A percentile compares a stretch with the other conserved stretches of the same genome.
phyloP scores from a whole-genome alignment of 768 basidiomycete species.

The Xerocomellus intermedius region DNA sequence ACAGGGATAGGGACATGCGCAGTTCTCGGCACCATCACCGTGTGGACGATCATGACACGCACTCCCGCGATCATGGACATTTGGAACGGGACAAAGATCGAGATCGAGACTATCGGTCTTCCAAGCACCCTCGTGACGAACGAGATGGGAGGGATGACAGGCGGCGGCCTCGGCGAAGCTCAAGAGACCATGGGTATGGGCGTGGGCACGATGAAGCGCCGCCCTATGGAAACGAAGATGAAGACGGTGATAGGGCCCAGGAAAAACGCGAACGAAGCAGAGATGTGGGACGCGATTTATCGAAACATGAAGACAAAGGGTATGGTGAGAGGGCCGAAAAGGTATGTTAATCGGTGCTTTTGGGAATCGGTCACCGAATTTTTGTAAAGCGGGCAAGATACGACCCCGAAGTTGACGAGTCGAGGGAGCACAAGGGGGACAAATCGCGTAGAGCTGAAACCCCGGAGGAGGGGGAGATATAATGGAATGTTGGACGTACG shows the following conservation, averaged over 20 bases:
- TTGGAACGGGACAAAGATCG: constrained; percentile 36
- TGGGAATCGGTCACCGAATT: constrained; percentile 11
- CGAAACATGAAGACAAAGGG: constrained; percentile 44
- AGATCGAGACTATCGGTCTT: constrained; percentile 42
- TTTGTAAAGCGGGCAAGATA: constrained; percentile 50
- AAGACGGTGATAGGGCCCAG: constrained; percentile 28
- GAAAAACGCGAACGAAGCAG: constrained; percentile 51
- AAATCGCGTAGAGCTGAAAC: constrained; percentile 60
- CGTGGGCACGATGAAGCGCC: constrained; percentile 53
- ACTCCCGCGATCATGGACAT: constrained; percentile 36
- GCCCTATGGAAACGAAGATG: constrained; percentile 40
- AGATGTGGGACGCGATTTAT: constrained; percentile 34
- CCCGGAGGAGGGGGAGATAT: constrained; percentile 89
- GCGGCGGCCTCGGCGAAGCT: constrained; percentile 41
- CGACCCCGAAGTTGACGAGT: constrained; percentile 45
- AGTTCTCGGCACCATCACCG: constrained; percentile 35
- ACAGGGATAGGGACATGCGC: constrained; percentile 42
- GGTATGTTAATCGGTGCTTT: constrained; percentile 37
- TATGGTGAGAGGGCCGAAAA: constrained; percentile 63
- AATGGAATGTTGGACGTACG: constrained; percentile 21
- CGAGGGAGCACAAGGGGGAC: constrained; percentile 41
- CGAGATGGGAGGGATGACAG: constrained; percentile 55
- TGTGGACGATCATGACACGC: constrained; percentile 33
- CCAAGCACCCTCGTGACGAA: constrained; percentile 53
- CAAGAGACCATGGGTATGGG: constrained; percentile 38